Evolutionary conservation across 2,329 filamentous ascomycete genomes (phyloP).

Genomic region (Neoarthrinium moseri): DNA sequence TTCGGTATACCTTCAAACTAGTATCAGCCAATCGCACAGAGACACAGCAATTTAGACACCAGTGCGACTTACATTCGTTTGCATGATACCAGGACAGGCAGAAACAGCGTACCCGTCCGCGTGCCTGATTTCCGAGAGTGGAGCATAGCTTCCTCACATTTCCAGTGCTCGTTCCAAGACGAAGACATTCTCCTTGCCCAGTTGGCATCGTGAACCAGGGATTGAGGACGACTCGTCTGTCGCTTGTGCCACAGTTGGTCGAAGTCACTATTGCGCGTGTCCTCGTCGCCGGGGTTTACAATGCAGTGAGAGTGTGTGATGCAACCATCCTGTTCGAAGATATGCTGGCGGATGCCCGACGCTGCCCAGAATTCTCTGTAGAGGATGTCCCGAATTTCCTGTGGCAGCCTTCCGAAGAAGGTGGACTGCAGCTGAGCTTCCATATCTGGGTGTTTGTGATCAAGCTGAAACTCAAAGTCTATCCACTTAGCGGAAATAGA

Average conservation of each 20-base stretch:
- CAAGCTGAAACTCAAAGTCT: no score
- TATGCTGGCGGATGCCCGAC: constrained; percentile 19
- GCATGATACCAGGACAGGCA: constrained; percentile 17
- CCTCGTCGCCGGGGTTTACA: constrained; percentile 11
- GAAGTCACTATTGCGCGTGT: constrained; percentile 16
- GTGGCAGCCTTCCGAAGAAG: constrained; percentile 17
- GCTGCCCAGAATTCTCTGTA: constrained; percentile 19
- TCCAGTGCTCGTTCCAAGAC: constrained; percentile 21
- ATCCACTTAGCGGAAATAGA: no score
- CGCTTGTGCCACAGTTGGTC: constrained; percentile 12
- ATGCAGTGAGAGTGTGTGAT: constrained; percentile 21
- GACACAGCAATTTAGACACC: not conserved
- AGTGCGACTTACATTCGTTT: constrained; percentile 16
- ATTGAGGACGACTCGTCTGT: constrained; percentile 11
- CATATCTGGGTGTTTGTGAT: no score
- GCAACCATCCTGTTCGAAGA: constrained; percentile 12
- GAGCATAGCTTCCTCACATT: constrained; percentile 20
- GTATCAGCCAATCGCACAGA: no score
- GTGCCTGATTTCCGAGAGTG: not conserved
- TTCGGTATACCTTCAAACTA: constrained; percentile 15
- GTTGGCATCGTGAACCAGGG: constrained; percentile 11
- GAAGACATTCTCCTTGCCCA: constrained; percentile 19
- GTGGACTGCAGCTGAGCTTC: constrained; percentile 14
- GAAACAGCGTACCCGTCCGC: constrained; percentile 10
- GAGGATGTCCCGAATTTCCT: constrained; percentile 22